phyloP scores from a whole-genome alignment of 306 rosid species.

The Glycine soja region DNA sequence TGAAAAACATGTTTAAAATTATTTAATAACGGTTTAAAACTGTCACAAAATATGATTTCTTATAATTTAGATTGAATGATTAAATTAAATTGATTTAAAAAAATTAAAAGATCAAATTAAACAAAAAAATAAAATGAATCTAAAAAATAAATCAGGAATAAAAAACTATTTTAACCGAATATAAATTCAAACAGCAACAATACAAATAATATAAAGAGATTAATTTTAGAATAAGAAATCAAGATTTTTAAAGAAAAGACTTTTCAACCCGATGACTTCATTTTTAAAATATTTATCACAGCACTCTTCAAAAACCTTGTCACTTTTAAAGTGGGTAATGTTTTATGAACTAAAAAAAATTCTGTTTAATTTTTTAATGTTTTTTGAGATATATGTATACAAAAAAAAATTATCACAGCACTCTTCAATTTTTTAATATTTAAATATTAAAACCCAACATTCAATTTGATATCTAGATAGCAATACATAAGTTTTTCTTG shows the following conservation, averaged over 20 bases:
- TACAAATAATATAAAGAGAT: slow-evolving; percentile 62
- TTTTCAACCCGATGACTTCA: slow-evolving; percentile 50
- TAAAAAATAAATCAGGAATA: too few species aligned
- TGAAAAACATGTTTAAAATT: too few species aligned
- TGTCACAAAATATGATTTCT: too few species aligned
- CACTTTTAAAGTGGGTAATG: not conserved
- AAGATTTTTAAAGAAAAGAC: slow-evolving; percentile 53
- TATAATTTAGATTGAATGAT: too few species aligned
- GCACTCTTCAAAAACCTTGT: not conserved
- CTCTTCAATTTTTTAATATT: not conserved
- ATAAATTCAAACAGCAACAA: slow-evolving; percentile 41
- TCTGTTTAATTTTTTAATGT: not conserved
- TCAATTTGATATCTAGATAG: not conserved
- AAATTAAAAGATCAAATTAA: too few species aligned
- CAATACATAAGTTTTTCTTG: not conserved
- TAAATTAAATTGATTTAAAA: too few species aligned
- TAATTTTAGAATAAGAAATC: slow-evolving; percentile 65
- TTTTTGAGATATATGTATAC: not conserved
- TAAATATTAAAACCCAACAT: not conserved
- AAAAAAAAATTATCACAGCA: too few species aligned
- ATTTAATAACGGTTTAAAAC: too few species aligned
- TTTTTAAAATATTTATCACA: slow-evolving; percentile 49
- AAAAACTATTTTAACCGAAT: too few species aligned
- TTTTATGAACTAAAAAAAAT: not conserved
- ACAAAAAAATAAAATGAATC: too few species aligned